Conservation (phyloP, 352 stramenopile species). For the Globisporangium uncinulatum region DNA sequence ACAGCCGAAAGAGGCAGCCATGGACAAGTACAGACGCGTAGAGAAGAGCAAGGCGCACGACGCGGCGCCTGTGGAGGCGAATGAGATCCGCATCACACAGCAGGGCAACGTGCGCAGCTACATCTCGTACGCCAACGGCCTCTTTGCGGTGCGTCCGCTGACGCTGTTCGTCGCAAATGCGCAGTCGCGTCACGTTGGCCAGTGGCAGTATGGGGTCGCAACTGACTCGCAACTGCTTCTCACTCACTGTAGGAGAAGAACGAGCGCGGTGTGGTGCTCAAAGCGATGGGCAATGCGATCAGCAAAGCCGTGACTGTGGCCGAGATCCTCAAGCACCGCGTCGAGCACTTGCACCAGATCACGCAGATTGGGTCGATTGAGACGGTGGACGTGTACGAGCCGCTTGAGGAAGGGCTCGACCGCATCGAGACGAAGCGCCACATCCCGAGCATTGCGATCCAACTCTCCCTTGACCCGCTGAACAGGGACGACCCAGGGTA, state of each 20-base stretch:
- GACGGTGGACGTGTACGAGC: slow-evolving; percentile 79
- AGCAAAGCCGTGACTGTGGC: slow-evolving; percentile 81
- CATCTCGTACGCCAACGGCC: slow-evolving; percentile 71
- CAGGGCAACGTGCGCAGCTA: slow-evolving; percentile 78
- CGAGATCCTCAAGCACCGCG: slow-evolving; percentile 77
- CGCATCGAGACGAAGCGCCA: slow-evolving; percentile 65
- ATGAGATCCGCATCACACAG: slow-evolving; percentile 83
- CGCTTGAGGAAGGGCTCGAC: slow-evolving; percentile 80
- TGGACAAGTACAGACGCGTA: slow-evolving; percentile 84
- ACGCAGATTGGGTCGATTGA: slow-evolving; percentile 78
- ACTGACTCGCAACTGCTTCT: no score
- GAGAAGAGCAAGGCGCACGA: slow-evolving; percentile 55
- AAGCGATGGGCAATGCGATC: slow-evolving; percentile 82
- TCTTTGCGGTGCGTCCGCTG: slow-evolving; percentile 57
- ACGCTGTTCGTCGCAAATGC: no score
- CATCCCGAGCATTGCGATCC: slow-evolving; percentile 72
- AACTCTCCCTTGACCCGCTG: slow-evolving; percentile 61
- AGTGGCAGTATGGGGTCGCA: no score
- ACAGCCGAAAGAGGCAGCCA: slow-evolving; percentile 16
- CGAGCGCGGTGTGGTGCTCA: slow-evolving; percentile 57
- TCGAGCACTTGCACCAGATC: slow-evolving; percentile 67
- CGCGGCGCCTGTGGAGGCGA: slow-evolving; percentile 38
- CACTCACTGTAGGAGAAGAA: slow-evolving; percentile 58
- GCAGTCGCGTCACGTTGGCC: no score
- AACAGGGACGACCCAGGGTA: slow-evolving; percentile 57